Conservation (phyloP, 768 basidiomycete genomes). For the Termitomyces sp. region DNA sequence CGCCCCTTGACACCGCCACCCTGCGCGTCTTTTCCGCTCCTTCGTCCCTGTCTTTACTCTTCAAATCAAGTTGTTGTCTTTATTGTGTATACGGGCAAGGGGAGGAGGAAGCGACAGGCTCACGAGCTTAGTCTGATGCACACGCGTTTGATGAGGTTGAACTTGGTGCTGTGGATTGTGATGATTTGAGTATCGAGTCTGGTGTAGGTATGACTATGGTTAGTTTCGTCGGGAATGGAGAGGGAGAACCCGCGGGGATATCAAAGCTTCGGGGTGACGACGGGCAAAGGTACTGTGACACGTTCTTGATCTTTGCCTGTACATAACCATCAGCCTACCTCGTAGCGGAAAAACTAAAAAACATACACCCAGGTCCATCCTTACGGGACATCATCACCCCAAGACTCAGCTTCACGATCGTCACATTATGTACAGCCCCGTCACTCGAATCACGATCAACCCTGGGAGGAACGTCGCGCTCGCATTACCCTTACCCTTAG, state of each 20-base stretch:
- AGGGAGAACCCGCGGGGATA: conserved; percentile 24
- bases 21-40: neutral
- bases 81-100: neutral
- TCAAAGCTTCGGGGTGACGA: conserved; percentile 26
- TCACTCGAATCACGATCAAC: conserved; percentile 21
- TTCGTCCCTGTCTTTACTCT: neutral
- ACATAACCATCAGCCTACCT: neutral
- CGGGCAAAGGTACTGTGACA: conserved; percentile 24
- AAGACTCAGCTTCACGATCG: conserved; percentile 21
- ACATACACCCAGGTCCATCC: conserved; percentile 21
- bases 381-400: conserved; percentile 21
- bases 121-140: conserved; percentile 9
- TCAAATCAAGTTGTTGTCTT: neutral
- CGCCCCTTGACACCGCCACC: conserved; percentile 14
- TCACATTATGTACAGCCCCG: conserved; percentile 23
- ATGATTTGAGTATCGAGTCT: conserved; percentile 21
- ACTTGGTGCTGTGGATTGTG: conserved; percentile 21
- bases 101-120: neutral
- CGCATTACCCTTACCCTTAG: conserved; percentile 17
- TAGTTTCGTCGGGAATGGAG: neutral
- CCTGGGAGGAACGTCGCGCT: conserved; percentile 27
- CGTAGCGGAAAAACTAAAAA: no score
- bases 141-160: conserved; percentile 11
- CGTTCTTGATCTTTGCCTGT: conserved; percentile 26
- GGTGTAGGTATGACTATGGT: no score